A percentile compares a stretch with the other conserved stretches of the same genome.
Evolutionary conservation across 2,329 filamentous ascomycete genomes (phyloP).

Genomic region (Talaromyces amestolkiae): DNA sequence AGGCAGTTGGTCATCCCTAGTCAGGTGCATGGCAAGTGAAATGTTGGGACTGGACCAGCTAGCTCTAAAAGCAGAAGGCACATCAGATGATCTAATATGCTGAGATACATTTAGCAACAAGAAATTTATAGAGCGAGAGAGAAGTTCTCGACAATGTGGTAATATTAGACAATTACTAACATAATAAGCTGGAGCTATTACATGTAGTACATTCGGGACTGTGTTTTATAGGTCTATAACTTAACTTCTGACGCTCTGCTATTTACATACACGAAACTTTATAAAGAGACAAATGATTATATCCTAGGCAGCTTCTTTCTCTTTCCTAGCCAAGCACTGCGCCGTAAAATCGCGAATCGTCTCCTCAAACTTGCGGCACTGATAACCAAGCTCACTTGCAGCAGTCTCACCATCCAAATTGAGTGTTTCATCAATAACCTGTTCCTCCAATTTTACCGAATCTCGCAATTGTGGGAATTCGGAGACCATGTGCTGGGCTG

Average conservation of each 20-base stretch:
- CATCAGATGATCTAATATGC: too few relatives aligned
- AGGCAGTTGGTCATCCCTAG: too few relatives aligned
- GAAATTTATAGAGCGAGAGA: too few relatives aligned
- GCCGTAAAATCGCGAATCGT: constrained; percentile 7
- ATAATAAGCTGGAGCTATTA: neutral
- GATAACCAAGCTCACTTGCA: constrained; percentile 40
- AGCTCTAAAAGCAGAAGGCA: too few relatives aligned
- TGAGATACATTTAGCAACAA: too few relatives aligned
- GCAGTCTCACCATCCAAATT: constrained; percentile 46
- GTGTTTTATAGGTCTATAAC: neutral
- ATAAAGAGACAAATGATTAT: neutral
- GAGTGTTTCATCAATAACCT: constrained; percentile 25
- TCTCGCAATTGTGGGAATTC: constrained; percentile 41
- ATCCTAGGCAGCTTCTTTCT: neutral
- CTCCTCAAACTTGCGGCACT: constrained; percentile 28
- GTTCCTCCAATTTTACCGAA: constrained; percentile 23
- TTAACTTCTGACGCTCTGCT: neutral
- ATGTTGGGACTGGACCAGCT: too few relatives aligned
- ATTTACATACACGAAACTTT: neutral
- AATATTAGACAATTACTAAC: neutral
- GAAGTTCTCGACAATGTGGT: neutral
- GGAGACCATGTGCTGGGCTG: constrained; percentile 43
- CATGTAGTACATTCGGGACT: neutral
- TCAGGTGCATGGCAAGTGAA: too few relatives aligned
- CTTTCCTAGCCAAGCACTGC: constrained; percentile 3